phyloP scores from a whole-genome alignment of 78 protist genomes.

The Emiliania huxleyi region DNA sequence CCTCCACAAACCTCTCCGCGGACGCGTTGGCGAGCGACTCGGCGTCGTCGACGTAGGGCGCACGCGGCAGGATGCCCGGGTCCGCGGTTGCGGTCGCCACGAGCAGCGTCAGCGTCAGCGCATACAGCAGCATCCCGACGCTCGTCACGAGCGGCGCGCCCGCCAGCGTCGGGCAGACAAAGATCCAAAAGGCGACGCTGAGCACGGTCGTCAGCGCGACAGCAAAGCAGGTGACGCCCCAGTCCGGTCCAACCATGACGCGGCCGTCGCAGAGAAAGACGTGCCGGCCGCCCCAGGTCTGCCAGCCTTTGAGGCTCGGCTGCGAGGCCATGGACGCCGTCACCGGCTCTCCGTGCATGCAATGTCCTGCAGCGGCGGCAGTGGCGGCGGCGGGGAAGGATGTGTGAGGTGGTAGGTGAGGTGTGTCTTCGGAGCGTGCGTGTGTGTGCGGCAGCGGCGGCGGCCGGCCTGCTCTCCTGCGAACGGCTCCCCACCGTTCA shows the following conservation, averaged over 20 bases:
- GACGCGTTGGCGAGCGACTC: neutral
- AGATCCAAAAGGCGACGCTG: neutral
- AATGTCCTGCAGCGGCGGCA: too few relatives aligned
- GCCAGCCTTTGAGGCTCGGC: neutral
- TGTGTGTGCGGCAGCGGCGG: too few relatives aligned
- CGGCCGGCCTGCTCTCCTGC: too few relatives aligned
- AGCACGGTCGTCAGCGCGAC: neutral
- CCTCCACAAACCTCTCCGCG: too few relatives aligned
- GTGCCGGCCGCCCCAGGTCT: neutral
- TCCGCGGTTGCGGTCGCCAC: neutral
- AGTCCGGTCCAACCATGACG: neutral
- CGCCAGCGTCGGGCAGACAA: neutral
- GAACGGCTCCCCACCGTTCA: too few relatives aligned
- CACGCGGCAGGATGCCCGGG: constrained; percentile 40
- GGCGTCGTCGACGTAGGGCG: neutral
- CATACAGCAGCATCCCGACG: neutral
- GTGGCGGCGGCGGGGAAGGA: too few relatives aligned
- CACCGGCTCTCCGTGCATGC: too few relatives aligned
- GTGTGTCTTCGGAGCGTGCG: too few relatives aligned
- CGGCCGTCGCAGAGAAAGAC: neutral
- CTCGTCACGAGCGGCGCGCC: neutral
- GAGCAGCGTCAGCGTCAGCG: neutral
- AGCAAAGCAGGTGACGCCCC: neutral
- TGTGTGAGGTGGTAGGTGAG: too few relatives aligned
- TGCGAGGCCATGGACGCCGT: neutral